phyloP scores from a whole-genome alignment of 305 asterid species.

The Solanum aculeatissimum region DNA sequence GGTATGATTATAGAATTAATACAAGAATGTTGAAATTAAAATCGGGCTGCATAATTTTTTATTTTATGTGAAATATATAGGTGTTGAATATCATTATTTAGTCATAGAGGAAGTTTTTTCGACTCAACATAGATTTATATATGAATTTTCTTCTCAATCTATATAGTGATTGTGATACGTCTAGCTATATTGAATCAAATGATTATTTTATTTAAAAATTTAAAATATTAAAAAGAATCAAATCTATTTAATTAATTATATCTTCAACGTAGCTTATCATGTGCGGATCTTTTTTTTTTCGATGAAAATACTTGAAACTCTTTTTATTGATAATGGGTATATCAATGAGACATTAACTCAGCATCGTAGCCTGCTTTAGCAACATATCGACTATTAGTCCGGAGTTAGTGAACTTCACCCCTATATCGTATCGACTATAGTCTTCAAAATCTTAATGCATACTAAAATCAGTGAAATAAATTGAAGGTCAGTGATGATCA shows the following conservation, averaged over 20 bases:
- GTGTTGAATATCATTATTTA: background rate
- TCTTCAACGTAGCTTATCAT: too few species aligned
- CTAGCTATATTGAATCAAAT: background rate
- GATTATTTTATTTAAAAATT: background rate
- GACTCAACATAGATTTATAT: background rate
- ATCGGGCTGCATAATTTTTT: background rate
- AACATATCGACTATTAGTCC: too few species aligned
- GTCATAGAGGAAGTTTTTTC: background rate
- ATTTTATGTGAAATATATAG: background rate
- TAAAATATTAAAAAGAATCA: too few species aligned
- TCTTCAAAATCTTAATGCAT: background rate
- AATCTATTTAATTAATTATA: too few species aligned
- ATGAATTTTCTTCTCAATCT: background rate
- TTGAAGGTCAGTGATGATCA: too few species aligned
- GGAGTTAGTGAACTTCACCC: background rate
- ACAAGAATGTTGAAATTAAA: background rate
- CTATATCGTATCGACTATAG: background rate
- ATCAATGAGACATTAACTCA: background rate
- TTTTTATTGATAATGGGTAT: background rate
- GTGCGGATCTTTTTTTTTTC: too few species aligned
- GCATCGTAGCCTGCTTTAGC: rapidly evolving
- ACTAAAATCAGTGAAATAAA: background rate
- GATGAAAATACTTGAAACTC: too few species aligned
- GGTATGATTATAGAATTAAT: background rate
- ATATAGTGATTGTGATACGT: background rate